A percentile compares a stretch with the other conserved stretches of the same genome.
Evolutionary conservation across 176 grass and related monocot species (phyloP).

Genomic region (Aegilops longissima): DNA sequence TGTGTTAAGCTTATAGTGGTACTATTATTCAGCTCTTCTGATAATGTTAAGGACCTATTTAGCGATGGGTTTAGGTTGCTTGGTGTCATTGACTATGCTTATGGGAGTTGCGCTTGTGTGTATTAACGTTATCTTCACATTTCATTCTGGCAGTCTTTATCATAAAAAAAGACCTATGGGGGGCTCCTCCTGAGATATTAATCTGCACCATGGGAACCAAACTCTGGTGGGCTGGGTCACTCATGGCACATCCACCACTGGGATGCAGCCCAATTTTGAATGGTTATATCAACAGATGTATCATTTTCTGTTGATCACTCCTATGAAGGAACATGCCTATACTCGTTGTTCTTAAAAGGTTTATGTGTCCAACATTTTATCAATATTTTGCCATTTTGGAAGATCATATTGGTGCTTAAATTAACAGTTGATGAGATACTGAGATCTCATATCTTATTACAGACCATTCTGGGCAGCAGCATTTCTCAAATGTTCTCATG

Average conservation of each 20-base stretch:
- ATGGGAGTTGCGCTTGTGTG: background rate
- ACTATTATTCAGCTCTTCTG: background rate
- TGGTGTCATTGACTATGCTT: background rate
- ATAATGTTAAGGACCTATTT: background rate
- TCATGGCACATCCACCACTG: background rate
- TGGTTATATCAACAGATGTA: background rate
- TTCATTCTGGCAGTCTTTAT: background rate
- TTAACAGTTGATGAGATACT: background rate
- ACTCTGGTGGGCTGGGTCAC: background rate
- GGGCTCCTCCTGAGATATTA: background rate
- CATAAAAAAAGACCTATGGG: background rate
- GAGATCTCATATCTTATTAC: constrained; percentile 5
- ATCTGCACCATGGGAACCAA: background rate
- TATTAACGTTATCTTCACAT: background rate
- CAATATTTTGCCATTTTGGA: background rate
- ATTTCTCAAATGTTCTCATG: background rate
- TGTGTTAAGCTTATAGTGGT: background rate
- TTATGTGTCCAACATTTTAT: background rate
- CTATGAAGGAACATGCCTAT: background rate
- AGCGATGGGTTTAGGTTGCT: background rate
- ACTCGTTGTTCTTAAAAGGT: too few relatives aligned
- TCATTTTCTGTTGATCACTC: background rate
- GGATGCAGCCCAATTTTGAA: background rate
- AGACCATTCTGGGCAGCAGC: background rate
- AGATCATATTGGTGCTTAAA: background rate